phyloP scores from a whole-genome alignment of 208 protist genomes.

The Wallacemonas sp. region DNA sequence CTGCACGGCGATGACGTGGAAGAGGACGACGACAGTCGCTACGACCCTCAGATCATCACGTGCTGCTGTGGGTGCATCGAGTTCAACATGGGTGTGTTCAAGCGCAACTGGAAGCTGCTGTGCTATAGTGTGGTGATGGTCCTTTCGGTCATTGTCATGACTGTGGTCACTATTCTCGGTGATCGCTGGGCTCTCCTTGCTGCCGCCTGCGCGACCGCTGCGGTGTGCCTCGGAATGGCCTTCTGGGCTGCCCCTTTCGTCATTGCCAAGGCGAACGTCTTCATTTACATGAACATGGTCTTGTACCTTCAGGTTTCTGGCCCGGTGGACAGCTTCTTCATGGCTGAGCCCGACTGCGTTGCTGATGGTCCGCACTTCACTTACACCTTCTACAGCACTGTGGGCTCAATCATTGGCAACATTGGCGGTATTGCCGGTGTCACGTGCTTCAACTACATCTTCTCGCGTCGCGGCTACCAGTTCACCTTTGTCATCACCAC shows the following conservation, averaged over 20 bases:
- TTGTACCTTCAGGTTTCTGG: constrained; percentile 42
- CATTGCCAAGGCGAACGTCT: constrained; percentile 46
- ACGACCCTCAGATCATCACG: constrained; percentile 5
- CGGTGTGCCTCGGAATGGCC: constrained; percentile 17
- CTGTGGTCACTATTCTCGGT: constrained; percentile 21
- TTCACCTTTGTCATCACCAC: constrained; percentile 32
- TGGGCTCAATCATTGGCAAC: constrained; percentile 25
- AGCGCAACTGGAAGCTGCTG: constrained; percentile 26
- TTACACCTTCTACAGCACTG: constrained; percentile 38
- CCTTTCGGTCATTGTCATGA: constrained; percentile 21
- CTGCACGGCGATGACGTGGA: neutral
- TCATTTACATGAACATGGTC: constrained; percentile 32
- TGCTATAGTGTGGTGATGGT: constrained; percentile 31
- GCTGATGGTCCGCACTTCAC: constrained; percentile 36
- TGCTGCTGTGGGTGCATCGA: constrained; percentile 32
- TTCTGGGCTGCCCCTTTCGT: constrained; percentile 33
- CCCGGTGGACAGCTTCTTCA: constrained; percentile 38
- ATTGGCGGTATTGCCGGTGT: constrained; percentile 25
- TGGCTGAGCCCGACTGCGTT: constrained; percentile 24
- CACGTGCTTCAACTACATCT: constrained; percentile 27
- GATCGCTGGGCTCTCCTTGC: constrained; percentile 14
- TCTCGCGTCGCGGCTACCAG: constrained; percentile 27
- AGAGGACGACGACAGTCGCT: constrained; percentile 5
- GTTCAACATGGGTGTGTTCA: constrained; percentile 32
- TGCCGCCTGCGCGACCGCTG: constrained; percentile 1